Percentiles rank a stretch among this genome's conserved stretches.
Evolutionary conservation across 352 stramenopile species (phyloP).

Genomic region (Phytopythium oedochilum): DNA sequence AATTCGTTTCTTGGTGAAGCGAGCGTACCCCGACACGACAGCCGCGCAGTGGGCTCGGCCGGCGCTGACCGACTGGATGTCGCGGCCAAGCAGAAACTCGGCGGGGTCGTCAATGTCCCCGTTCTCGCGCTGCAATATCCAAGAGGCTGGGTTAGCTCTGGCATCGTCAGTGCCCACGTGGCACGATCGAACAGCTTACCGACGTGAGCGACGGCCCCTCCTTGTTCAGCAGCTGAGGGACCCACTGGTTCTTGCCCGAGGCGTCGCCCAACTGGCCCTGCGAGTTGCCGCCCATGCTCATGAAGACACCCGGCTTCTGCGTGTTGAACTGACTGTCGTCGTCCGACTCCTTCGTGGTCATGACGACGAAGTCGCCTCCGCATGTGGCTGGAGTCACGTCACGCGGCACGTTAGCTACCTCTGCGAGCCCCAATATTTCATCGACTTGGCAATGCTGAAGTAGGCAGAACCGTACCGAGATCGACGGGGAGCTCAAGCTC

Average conservation of each 20-base stretch:
- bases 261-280: slow-evolving; percentile 67
- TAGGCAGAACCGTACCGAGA: slow-evolving; percentile 49
- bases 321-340: slow-evolving; percentile 78
- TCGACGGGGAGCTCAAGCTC: slow-evolving; percentile 74
- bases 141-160: background rate
- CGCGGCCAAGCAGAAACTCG: slow-evolving; percentile 70
- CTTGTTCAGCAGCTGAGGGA: slow-evolving; percentile 75
- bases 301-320: slow-evolving; percentile 69
- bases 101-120: slow-evolving; percentile 55
- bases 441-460: no score
- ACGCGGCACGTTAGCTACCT: background rate
- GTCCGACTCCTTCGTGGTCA: slow-evolving; percentile 58
- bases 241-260: slow-evolving; percentile 77
- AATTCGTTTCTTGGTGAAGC: background rate
- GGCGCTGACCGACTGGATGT: slow-evolving; percentile 50
- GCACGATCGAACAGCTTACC: slow-evolving; percentile 15
- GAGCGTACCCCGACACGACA: slow-evolving; percentile 40
- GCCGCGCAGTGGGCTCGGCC: slow-evolving; percentile 58
- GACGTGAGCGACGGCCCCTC: slow-evolving; percentile 48
- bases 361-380: slow-evolving; percentile 65
- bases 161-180: background rate
- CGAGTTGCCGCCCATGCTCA: slow-evolving; percentile 75
- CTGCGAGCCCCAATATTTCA: no score
- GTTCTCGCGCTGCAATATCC: slow-evolving; percentile 29
- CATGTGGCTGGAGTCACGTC: slow-evolving; percentile 26